Conservation (phyloP, 768 basidiomycete genomes). For the Boletellus ananiceps region DNA sequence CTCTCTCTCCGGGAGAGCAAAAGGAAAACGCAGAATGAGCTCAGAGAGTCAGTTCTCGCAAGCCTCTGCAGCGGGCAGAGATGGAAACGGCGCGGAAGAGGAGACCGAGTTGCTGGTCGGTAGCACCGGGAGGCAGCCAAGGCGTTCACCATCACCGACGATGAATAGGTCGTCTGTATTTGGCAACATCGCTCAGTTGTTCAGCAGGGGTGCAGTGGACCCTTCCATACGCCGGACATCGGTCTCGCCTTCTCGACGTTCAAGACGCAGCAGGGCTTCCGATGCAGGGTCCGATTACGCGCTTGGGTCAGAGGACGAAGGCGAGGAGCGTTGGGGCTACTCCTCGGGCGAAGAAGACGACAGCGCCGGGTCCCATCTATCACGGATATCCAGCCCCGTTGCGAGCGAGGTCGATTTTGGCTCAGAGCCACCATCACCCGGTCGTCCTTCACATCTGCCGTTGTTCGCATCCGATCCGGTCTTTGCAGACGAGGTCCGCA, state of each 20-base stretch:
- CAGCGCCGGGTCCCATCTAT: conserved; percentile 28
- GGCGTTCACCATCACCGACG: conserved; percentile 35
- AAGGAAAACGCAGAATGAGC: conserved; percentile 42
- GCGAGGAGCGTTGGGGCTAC: conserved; percentile 86
- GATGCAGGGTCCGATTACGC: conserved; percentile 58
- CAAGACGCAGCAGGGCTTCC: conserved; percentile 48
- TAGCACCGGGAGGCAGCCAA: conserved; percentile 28
- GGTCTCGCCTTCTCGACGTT: conserved; percentile 44
- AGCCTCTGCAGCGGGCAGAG: conserved; percentile 37
- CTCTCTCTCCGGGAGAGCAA: conserved; percentile 28
- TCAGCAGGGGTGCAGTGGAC: conserved; percentile 45
- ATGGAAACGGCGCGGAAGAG: conserved; percentile 36
- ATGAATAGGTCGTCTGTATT: conserved; percentile 45
- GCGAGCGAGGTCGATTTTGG: conserved; percentile 66
- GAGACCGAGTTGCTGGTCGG: conserved; percentile 29
- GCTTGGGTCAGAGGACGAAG: conserved; percentile 49
- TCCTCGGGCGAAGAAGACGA: conserved; percentile 80
- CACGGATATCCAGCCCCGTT: conserved; percentile 23
- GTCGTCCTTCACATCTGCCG: conserved; percentile 49
- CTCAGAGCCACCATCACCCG: conserved; percentile 64
- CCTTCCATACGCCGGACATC: conserved; percentile 47
- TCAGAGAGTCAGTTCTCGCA: conserved; percentile 37
- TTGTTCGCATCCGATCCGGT: conserved; percentile 70
- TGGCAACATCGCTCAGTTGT: conserved; percentile 64
- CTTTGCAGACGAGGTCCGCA: conserved; percentile 78